phyloP scores from a whole-genome alignment of 2,329 filamentous ascomycete species.

The Colletotrichum neosansevieriae region DNA sequence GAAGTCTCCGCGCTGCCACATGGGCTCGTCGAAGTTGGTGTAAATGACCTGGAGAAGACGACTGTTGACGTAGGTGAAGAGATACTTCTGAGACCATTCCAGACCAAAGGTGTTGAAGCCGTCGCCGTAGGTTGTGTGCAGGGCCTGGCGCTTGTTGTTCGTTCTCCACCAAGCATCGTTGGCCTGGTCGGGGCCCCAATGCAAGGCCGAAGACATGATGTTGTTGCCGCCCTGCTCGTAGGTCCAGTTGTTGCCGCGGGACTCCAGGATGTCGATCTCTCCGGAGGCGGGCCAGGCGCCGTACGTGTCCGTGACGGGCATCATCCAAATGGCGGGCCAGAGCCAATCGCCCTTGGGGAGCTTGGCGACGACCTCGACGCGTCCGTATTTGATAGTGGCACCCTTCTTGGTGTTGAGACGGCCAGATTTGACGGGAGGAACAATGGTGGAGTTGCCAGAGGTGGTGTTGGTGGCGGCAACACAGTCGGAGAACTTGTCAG shows the following conservation, averaged over 20 bases:
- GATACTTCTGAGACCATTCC: slow-evolving; percentile 89
- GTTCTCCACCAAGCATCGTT: slow-evolving; percentile 88
- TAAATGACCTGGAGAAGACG: slow-evolving; percentile 85
- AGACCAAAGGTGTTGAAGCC: slow-evolving; percentile 83
- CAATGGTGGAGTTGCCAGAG: slow-evolving; percentile 75
- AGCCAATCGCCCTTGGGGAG: slow-evolving; percentile 86
- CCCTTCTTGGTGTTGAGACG: slow-evolving; percentile 81
- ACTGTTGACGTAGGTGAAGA: slow-evolving; percentile 88
- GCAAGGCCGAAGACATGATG: slow-evolving; percentile 81
- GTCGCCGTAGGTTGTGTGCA: slow-evolving; percentile 79
- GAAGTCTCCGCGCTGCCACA: slow-evolving; percentile 78
- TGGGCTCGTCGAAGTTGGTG: slow-evolving; percentile 75
- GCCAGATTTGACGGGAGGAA: slow-evolving; percentile 82
- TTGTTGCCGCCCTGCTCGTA: slow-evolving; percentile 85
- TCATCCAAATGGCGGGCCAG: slow-evolving; percentile 94
- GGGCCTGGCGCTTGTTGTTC: slow-evolving; percentile 79
- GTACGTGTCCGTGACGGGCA: slow-evolving; percentile 79
- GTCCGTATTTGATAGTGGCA: slow-evolving; percentile 81
- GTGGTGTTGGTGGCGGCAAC: slow-evolving; percentile 80
- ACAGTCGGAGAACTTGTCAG: slow-evolving; percentile 67
- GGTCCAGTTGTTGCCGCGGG: slow-evolving; percentile 84
- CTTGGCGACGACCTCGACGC: slow-evolving; percentile 83
- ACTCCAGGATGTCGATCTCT: slow-evolving; percentile 87
- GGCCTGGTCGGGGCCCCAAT: slow-evolving; percentile 80
- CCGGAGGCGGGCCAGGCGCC: slow-evolving; percentile 83